Base-by-base conservation (phyloP, 306 rosid species). In the Acmispon strigosus region DNA sequence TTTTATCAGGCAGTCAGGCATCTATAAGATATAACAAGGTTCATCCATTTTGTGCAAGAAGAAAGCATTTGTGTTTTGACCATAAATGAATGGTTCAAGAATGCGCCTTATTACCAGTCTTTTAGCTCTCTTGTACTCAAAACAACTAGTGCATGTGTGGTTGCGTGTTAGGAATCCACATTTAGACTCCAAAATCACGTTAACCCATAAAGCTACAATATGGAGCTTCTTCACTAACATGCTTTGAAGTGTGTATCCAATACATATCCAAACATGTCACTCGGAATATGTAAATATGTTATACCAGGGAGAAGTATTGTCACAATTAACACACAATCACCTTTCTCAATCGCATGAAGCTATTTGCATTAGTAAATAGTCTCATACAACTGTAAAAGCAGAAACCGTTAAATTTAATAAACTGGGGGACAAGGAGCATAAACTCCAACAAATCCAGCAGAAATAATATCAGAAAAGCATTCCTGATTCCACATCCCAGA, bases 401-500 rank as follows among this genome's bases (percentile, higher is more conserved):
- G 12, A 62, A 7, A 19, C 27, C 69, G 12, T 16, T 43, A 49
- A 16, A 19, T 41, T 65, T 58, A 15, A 65, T 49, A 59, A 19
- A 27, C 60, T 50, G 6, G 27, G 37, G 16, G 22, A 63, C 45
- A 62, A n/a, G 20, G 2, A 16, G 56, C 47, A 17, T 64, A 15
- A 27, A 56, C 55, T 47, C 56, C 63, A 48, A 75, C 36, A 55
- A 36, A 56, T 45, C 49, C 10, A 29, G 51, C 22, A 45, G 10
- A 63, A 55, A 56, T 50, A 20, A 29, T 11, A 34, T 39, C 53
- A 37, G 16, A 64, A 78, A 72, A 72, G 69, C 74, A 78, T 54
- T 56, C 8, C 70, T 27, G 53, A 47, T 39, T 71, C 69, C 49
- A 63, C n/a, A 17, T 24, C 55, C 7, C 42, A 49, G 19, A 73